Conservation (phyloP, 2,329 filamentous ascomycete species). For the Botrytis cinerea region DNA sequence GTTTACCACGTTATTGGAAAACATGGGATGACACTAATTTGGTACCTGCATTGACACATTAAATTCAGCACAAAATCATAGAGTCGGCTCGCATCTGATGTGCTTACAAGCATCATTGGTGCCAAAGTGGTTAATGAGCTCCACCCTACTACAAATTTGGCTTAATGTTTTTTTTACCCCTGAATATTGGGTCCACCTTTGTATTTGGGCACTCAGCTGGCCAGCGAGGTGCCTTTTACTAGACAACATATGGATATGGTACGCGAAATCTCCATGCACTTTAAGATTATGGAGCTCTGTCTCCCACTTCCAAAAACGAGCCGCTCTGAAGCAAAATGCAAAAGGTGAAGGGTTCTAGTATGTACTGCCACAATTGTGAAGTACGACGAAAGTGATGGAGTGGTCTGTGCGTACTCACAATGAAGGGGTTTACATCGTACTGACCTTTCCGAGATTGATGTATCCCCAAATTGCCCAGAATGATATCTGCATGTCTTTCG, state of each 20-base stretch:
- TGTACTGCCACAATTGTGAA: background rate
- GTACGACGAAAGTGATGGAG: background rate
- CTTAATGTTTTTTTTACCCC: background rate
- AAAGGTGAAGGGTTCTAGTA: background rate
- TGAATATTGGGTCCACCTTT: conserved; percentile 17
- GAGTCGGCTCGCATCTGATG: background rate
- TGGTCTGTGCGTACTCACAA: background rate
- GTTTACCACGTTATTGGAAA: background rate
- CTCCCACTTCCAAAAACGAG: background rate
- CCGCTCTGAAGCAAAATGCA: background rate
- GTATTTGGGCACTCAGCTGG: conserved; percentile 3
- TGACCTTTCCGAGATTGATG: background rate
- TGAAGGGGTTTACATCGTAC: background rate
- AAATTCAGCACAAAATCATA: background rate
- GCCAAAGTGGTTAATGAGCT: background rate
- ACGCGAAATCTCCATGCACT: background rate
- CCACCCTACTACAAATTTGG: background rate
- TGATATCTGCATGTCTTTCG: background rate
- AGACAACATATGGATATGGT: background rate
- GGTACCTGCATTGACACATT: conserved; percentile 3
- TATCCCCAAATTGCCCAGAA: background rate
- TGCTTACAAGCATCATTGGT: background rate
- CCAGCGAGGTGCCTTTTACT: background rate
- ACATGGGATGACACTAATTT: background rate
- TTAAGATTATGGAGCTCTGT: background rate